A percentile compares a stretch with the other conserved stretches of the same genome.
These are phyloP conservation scores for Pseudogymnoascus sp. DNA, from an alignment of 2,329 filamentous ascomycete species.

Conservation along the genomic window DNA sequence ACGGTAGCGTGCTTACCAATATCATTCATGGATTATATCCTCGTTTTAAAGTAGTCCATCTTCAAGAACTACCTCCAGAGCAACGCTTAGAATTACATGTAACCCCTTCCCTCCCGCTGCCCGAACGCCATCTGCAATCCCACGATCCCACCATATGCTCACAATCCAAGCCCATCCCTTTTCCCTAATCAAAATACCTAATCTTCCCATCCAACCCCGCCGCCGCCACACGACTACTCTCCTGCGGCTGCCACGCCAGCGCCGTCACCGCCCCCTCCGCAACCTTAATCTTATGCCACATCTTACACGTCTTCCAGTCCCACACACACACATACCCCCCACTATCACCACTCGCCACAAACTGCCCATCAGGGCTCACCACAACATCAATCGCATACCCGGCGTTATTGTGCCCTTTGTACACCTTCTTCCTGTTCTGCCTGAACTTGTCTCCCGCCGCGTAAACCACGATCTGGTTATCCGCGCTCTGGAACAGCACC, in stretches of 20 bases:
- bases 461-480: slow-evolving; percentile 97
- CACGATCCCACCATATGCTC: background rate
- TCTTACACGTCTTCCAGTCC: slow-evolving; percentile 99
- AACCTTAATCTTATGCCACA: slow-evolving; percentile 93
- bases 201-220: slow-evolving; percentile 84
- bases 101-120: background rate
- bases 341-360: slow-evolving; percentile 77
- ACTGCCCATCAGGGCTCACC: slow-evolving; percentile 84
- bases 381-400: slow-evolving; percentile 87
- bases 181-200: slow-evolving; percentile 76
- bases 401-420: slow-evolving; percentile 90
- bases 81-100: slow-evolving; percentile 4
- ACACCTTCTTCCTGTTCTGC: slow-evolving; percentile 95
- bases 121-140: slow-evolving; percentile 10
- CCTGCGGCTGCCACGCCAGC: slow-evolving; percentile 93
- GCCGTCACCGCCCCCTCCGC: slow-evolving; percentile 76
- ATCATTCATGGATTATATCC: background rate
- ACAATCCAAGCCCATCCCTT: background rate
- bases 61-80: background rate
- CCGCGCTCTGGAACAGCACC: slow-evolving; percentile 83
- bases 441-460: slow-evolving; percentile 91
- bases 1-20: background rate
- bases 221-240: slow-evolving; percentile 87
- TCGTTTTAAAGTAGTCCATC: background rate
- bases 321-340: slow-evolving; percentile 90